Conservation (phyloP, 2,329 filamentous ascomycete genomes). For the Aspergillus hortae region DNA sequence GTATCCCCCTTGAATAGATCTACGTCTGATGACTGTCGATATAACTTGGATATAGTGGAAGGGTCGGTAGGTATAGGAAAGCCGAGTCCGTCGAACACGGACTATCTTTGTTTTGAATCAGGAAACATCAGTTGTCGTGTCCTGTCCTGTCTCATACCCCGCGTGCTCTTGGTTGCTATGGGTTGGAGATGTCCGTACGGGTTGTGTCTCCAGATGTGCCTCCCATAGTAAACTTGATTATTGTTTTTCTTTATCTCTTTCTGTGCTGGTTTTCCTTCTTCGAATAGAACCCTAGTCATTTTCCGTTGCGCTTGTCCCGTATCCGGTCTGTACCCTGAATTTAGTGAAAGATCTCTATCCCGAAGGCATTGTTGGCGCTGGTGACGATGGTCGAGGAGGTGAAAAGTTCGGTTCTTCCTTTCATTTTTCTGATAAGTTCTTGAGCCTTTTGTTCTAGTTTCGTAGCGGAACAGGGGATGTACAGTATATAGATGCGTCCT, state of each 20-base stretch:
- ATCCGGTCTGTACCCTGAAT: neutral
- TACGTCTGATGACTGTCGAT: conserved; percentile 11
- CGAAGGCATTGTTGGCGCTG: conserved; percentile 5
- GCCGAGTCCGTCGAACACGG: conserved; percentile 9
- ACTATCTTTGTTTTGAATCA: conserved; percentile 10
- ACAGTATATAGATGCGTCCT: no score
- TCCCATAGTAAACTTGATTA: conserved; percentile 20
- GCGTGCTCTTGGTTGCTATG: conserved; percentile 27
- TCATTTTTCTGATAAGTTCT: neutral
- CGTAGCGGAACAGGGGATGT: no score
- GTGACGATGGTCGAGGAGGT: neutral
- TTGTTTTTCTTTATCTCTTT: conserved; percentile 8
- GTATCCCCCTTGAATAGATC: conserved; percentile 63
- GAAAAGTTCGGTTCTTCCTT: neutral
- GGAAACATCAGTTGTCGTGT: conserved; percentile 7
- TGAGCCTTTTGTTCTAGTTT: no score
- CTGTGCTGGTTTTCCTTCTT: conserved; percentile 3
- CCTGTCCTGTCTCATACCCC: conserved; percentile 23
- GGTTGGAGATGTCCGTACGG: conserved; percentile 22
- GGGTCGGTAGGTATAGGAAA: conserved; percentile 14
- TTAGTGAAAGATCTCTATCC: neutral
- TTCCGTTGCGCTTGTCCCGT: conserved; percentile 2
- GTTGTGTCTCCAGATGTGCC: conserved; percentile 16
- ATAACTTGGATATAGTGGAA: conserved; percentile 15
- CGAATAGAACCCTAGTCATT: conserved; percentile 12